Conservation (phyloP, 108 stramenopile species). For the Nitzschia inconspicua region DNA sequence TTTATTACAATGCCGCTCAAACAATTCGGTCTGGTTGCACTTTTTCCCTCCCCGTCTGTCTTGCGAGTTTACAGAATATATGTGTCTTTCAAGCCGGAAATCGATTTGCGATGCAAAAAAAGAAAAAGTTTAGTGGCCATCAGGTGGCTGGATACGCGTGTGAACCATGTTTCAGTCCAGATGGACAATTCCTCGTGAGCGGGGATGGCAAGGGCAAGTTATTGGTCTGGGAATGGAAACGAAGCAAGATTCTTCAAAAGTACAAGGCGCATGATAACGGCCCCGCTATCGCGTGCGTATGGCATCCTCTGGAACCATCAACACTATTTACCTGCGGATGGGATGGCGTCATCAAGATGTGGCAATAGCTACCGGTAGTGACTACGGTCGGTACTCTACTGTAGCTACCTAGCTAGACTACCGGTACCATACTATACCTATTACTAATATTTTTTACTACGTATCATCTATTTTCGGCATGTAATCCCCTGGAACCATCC, state of each 20-base stretch:
- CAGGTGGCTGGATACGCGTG: conserved; percentile 96
- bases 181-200: conserved; percentile 91
- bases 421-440: too few species aligned
- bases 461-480: too few species aligned
- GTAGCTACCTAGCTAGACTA: too few species aligned
- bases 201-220: conserved; percentile 96
- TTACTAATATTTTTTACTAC: too few species aligned
- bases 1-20: too few species aligned
- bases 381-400: too few species aligned
- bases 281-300: conserved; percentile 89
- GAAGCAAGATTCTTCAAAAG: conserved; percentile 67
- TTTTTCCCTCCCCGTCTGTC: too few species aligned
- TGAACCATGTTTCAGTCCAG: conserved; percentile 88
- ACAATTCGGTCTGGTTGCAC: too few species aligned
- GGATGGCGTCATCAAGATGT: conserved; percentile 99
- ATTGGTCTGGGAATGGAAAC: conserved; percentile 97
- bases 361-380: conserved; percentile 84
- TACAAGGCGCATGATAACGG: conserved; percentile 92
- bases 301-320: conserved; percentile 96
- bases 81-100: conserved; percentile 85
- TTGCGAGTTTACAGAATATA: too few species aligned
- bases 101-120: conserved; percentile 81
- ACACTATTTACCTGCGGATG: conserved; percentile 95
- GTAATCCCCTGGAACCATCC: too few species aligned
- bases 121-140: conserved; percentile 95